Evolutionary conservation across 371 early-diverging fungal species (phyloP).

Genomic region (Mortierella sp.): DNA sequence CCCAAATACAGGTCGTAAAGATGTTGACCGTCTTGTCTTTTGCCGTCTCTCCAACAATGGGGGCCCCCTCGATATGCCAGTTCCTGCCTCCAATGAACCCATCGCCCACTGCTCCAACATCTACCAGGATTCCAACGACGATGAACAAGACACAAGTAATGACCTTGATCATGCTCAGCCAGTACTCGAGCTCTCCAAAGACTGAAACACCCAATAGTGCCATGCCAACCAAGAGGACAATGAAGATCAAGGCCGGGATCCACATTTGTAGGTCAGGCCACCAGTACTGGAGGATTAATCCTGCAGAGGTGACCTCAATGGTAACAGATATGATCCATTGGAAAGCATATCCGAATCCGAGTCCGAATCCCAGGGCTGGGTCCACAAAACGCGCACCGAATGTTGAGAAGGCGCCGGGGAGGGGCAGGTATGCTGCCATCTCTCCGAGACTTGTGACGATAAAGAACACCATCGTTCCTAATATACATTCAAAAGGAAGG

Average conservation of each 20-base stretch:
- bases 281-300: constrained; percentile 83
- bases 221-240: constrained; percentile 47
- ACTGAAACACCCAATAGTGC: constrained; percentile 52
- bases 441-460: constrained; percentile 90
- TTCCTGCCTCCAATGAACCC: constrained; percentile 56
- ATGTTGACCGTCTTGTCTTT: constrained; percentile 63
- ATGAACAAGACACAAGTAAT: constrained; percentile 76
- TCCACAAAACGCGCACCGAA: constrained; percentile 90
- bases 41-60: constrained; percentile 76
- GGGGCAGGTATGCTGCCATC: constrained; percentile 87
- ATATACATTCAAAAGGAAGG: background rate
- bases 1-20: constrained; percentile 79
- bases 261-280: constrained; percentile 63
- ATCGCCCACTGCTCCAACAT: constrained; percentile 66
- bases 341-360: constrained; percentile 86
- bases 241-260: constrained; percentile 49
- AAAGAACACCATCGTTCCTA: constrained; percentile 81
- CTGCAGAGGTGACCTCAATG: constrained; percentile 80
- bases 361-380: constrained; percentile 85
- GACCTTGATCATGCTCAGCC: constrained; percentile 71
- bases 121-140: constrained; percentile 73
- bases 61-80: constrained; percentile 75
- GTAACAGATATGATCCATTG: constrained; percentile 89
- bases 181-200: constrained; percentile 67
- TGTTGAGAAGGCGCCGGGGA: constrained; percentile 88